These are phyloP conservation scores for Saturnispora hagleri DNA, from an alignment of 805 yeast genomes.

Conservation along the genomic window DNA sequence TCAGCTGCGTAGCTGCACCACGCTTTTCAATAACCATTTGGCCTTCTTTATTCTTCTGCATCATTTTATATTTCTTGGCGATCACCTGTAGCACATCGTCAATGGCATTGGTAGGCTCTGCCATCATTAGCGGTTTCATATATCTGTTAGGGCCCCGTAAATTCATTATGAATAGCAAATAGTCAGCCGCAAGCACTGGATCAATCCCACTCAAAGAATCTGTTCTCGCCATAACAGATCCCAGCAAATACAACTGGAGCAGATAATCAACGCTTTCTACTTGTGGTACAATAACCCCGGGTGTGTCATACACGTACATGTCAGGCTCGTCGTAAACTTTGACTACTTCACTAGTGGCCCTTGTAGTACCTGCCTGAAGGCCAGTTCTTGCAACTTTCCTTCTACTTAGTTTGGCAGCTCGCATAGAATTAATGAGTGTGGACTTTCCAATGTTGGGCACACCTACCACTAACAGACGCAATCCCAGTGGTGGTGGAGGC, in stretches of 20 bases:
- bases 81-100: slow-evolving; percentile 44
- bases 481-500: slow-evolving; percentile 80
- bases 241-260: slow-evolving; percentile 64
- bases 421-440: slow-evolving; percentile 66
- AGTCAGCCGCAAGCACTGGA: slow-evolving; percentile 82
- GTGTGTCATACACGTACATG: slow-evolving; percentile 75
- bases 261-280: slow-evolving; percentile 57
- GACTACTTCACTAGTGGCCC: slow-evolving; percentile 68
- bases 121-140: slow-evolving; percentile 17
- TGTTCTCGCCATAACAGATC: slow-evolving; percentile 59
- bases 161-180: slow-evolving; percentile 65
- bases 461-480: slow-evolving; percentile 70
- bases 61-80: slow-evolving; percentile 31
- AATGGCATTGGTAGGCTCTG: slow-evolving; percentile 65
- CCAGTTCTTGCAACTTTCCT: slow-evolving; percentile 79
- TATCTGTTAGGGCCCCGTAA: slow-evolving; percentile 33
- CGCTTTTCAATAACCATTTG: slow-evolving; percentile 36
- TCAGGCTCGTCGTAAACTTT: slow-evolving; percentile 52
- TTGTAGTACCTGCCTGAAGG: slow-evolving; percentile 83
- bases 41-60: slow-evolving; percentile 16
- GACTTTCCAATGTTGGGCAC: slow-evolving; percentile 99
- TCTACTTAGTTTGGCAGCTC: slow-evolving; percentile 26
- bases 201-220: slow-evolving; percentile 39
- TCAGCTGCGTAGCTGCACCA: slow-evolving; percentile 58
- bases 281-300: slow-evolving; percentile 83